Evolutionary conservation across 169 alveolate genomes (phyloP).

Genomic region (Toxoplasma gondii): DNA sequence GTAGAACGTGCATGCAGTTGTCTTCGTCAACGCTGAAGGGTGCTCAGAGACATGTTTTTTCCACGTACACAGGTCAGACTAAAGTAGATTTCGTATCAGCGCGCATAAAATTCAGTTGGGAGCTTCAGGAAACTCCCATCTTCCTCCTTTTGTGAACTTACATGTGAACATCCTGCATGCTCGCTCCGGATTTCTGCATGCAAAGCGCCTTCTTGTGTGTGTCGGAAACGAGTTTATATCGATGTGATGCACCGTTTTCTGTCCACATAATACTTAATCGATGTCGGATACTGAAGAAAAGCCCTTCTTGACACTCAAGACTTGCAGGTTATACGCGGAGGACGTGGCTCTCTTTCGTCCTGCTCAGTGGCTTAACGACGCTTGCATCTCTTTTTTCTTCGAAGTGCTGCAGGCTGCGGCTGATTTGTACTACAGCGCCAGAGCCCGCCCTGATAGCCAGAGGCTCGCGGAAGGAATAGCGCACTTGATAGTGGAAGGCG

Average conservation of each 20-base stretch:
- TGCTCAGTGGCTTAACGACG: constrained; percentile 12
- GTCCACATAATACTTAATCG: not conserved
- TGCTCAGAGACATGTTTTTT: too few relatives aligned
- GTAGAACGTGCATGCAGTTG: too few relatives aligned
- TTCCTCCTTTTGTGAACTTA: too few relatives aligned
- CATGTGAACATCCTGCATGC: too few relatives aligned
- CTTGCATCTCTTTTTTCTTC: not conserved
- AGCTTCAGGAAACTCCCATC: too few relatives aligned
- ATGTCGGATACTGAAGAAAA: not conserved
- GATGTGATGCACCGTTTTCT: too few relatives aligned
- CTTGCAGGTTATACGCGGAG: not conserved
- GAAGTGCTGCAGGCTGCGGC: constrained; percentile 1
- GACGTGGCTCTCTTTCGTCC: not conserved
- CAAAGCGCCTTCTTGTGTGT: too few relatives aligned
- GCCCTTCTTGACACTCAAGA: not conserved
- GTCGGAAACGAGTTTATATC: not conserved
- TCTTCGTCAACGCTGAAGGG: too few relatives aligned
- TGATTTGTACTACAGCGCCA: not conserved
- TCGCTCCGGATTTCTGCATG: too few relatives aligned
- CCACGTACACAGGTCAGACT: too few relatives aligned
- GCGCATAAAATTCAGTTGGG: too few relatives aligned
- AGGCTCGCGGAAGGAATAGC: not conserved
- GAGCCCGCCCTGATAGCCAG: not conserved
- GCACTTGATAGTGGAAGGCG: not conserved
- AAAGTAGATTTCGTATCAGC: too few relatives aligned